phyloP scores from a whole-genome alignment of 176 grass and related monocot species.

The Oryza nivara region DNA sequence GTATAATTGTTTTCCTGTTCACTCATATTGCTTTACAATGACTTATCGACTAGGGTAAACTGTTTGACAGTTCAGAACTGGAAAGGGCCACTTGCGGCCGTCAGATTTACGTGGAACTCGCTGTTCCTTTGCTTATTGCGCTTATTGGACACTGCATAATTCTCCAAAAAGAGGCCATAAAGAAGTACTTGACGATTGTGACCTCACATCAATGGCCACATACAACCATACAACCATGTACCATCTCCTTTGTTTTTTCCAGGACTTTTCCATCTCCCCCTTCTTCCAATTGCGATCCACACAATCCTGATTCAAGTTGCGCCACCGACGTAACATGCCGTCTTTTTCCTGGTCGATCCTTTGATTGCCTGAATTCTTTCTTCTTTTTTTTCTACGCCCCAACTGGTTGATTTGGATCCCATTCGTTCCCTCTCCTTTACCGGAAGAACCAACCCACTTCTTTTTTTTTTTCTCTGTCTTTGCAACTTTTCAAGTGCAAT shows the following conservation, averaged over 20 bases:
- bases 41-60: conserved; percentile 43
- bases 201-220: conserved; percentile 42
- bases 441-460: conserved; percentile 8
- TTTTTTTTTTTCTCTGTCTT: background rate
- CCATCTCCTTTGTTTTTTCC: background rate
- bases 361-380: conserved; percentile 23
- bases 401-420: conserved; percentile 32
- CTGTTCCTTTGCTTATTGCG: conserved; percentile 46
- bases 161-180: conserved; percentile 34
- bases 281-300: conserved; percentile 48
- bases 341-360: conserved; percentile 24
- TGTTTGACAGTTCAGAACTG: conserved; percentile 48
- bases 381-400: conserved; percentile 39
- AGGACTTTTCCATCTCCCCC: conserved; percentile 11
- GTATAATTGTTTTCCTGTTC: background rate
- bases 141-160: conserved; percentile 56
- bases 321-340: conserved; percentile 5
- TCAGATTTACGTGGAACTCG: conserved; percentile 47
- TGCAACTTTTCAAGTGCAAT: conserved; percentile 18
- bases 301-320: conserved; percentile 34
- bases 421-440: conserved; percentile 30
- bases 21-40: conserved; percentile 15
- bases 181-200: conserved; percentile 45
- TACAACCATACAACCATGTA: conserved; percentile 23
- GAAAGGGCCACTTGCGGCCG: conserved; percentile 31